Evolutionary conservation across 2,329 filamentous ascomycete species (phyloP), one percentile per base, ranked within the genome.

Genomic region (Apiospora kogelbergensis): DNA sequence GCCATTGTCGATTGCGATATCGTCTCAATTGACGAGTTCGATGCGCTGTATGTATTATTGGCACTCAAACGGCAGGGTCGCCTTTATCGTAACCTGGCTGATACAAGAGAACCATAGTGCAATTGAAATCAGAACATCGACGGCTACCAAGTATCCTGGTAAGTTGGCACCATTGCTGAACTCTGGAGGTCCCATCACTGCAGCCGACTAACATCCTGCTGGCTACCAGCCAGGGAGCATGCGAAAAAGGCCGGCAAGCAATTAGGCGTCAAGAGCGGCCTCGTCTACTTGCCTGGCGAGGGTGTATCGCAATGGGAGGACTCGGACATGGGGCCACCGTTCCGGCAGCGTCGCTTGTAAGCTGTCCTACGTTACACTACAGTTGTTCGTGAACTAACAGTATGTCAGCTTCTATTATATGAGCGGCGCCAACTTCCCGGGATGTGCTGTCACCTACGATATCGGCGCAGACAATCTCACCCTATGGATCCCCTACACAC

Each of bases 401-500:
- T 1, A n/a, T 17, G 45, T 3, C 66, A 89, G 86, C 81, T 89
- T 89, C 77, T 89, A 85, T 77, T 90, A 90, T 76, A 75, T 90
- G 68, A 81, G 83, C 37, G 88, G 88, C 44, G 84, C 82, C 69
- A 79, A 88, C 77, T 85, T 88, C 70, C 80, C 85, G 1, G 84
- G 85, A 73, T 88, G 85, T 74, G 81, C 81, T 65, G 82, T 87
- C 42, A 89, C 88, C 2, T 89, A 89, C 73, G 86, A 89, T 70
- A 84, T 89, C 65, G 80, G 77, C 26, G 81, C 81, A 13, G 91
- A 95, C 77, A 81, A 82, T 26, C 85, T 96, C 68, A 88, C 86
- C 6, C 86, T 95, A 37, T 96, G 91, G 86, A 89, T 95, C 64
- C 92, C 92, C 2, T 87, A 88, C 73, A 88, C 90, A 72, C 88